Base-by-base conservation (phyloP, 169 alveolate genomes). In the Plasmodium knowlesi region DNA sequence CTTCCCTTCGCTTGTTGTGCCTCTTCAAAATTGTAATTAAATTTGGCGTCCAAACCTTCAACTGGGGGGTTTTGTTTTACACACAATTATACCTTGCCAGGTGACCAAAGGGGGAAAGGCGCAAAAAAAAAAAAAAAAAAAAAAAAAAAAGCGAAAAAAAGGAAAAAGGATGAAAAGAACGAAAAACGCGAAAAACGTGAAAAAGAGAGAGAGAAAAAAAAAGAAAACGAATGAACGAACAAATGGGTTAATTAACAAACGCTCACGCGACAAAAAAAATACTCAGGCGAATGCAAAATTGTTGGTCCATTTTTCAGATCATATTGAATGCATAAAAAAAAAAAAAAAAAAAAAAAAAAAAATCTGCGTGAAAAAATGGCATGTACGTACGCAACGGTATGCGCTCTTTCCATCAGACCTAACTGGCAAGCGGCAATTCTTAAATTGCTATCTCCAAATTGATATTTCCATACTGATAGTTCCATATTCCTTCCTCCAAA, bases 1-100 rank as follows among this genome's bases (percentile, higher is more conserved):
- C 57, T 80, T 61, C 37, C 73, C 88, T 37, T 43, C 25, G 41
- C 28, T 76, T 76, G 22, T 76, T 76, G 34, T 12, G 41, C 57
- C 16, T 14, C 57, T n/a, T 81, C 74, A 81, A 81, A 39, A 53
- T 81, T 81, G 78, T 81, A 76, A 76, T 76, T 76, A 76, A 76
- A 32, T 14, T 76, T 76, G 50, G 57, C 41, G 83, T 76, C 83
- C 57, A 76, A 9, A 43, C 6, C 34, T 76, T 22, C 6, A 76
- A 76, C 4, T 67, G 76, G 76, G 34, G 30, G 39, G 19, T 67
- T 67, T 37, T 67, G 30, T 67, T 67, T 67, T 67, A 67, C 76
- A 28, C 76, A 67, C 41, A 25, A 25, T 22, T 67, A 39, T 67
- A 39, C 76, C 76, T 67, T 25, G 37, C 30, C n/a, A 67, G 76